These are phyloP conservation scores for Globisporangium camurandrum DNA, from an alignment of 352 stramenopile species.

Conservation along the genomic window DNA sequence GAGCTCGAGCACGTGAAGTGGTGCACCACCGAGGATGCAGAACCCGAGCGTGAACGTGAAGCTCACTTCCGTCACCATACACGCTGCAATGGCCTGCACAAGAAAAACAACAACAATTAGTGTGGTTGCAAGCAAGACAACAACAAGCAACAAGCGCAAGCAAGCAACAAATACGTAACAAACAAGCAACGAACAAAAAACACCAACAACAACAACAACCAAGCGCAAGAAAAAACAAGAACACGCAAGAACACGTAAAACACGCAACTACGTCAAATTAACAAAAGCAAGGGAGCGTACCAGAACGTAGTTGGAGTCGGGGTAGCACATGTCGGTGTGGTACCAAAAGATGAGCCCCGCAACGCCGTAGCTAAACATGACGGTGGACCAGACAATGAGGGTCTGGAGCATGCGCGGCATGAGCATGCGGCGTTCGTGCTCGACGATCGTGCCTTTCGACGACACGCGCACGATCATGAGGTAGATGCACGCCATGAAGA, in stretches of 20 bases:
- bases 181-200: neutral
- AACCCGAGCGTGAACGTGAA: conserved; percentile 69
- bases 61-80: conserved; percentile 58
- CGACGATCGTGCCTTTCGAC: conserved; percentile 77
- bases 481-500: conserved; percentile 82
- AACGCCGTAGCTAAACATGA: conserved; percentile 55
- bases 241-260: neutral
- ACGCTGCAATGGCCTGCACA: conserved; percentile 37
- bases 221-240: no score
- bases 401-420: conserved; percentile 79
- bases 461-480: conserved; percentile 83
- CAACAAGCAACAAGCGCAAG: neutral
- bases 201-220: no score
- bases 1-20: conserved; percentile 20
- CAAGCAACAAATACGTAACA: neutral
- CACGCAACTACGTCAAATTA: neutral
- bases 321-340: conserved; percentile 54
- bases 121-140: neutral
- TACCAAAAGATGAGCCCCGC: conserved; percentile 64
- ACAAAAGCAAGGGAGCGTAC: no score
- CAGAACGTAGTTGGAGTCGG: conserved; percentile 70
- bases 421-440: conserved; percentile 80
- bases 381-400: conserved; percentile 63
- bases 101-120: conserved; percentile 3
- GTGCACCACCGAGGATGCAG: conserved; percentile 48